These are phyloP conservation scores for Leccinum fibrillosum DNA, from an alignment of 768 basidiomycete genomes.

Conservation along the genomic window DNA sequence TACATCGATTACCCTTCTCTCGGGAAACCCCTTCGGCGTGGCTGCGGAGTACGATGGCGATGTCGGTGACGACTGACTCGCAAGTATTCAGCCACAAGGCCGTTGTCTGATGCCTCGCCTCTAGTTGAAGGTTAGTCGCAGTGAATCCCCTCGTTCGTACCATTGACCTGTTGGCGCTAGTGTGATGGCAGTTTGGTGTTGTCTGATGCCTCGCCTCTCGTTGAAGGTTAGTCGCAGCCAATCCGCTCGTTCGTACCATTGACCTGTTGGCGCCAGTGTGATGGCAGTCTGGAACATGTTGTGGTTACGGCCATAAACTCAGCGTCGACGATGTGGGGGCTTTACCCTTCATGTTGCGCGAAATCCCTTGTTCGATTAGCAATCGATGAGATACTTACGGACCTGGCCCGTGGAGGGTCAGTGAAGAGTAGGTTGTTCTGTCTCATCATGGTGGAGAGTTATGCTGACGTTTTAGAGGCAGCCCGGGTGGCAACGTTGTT, in stretches of 20 bases:
- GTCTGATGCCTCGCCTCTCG: slow-evolving; percentile 8
- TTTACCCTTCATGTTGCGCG: slow-evolving; percentile 1
- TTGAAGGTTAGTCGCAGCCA: neutral
- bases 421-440: slow-evolving; percentile 13
- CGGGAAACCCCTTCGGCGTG: slow-evolving; percentile 35
- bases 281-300: slow-evolving; percentile 16
- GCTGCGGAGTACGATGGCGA: neutral
- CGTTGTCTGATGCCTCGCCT: slow-evolving; percentile 17
- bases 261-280: neutral
- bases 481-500: slow-evolving; percentile 13
- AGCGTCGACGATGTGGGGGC: slow-evolving; percentile 9
- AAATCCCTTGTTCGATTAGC: slow-evolving; percentile 7
- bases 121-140: neutral
- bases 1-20: neutral
- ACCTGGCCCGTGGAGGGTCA: slow-evolving; percentile 21
- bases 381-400: slow-evolving; percentile 9
- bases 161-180: neutral
- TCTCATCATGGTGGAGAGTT: fast-evolving
- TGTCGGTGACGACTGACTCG: slow-evolving; percentile 1
- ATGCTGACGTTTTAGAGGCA: slow-evolving; percentile 1
- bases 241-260: neutral
- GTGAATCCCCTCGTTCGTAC: neutral
- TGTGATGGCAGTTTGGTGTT: slow-evolving; percentile 17
- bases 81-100: slow-evolving; percentile 6
- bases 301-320: neutral